Evolutionary conservation across 441 rosid species (phyloP).

Genomic region (Lepidium campestre): DNA sequence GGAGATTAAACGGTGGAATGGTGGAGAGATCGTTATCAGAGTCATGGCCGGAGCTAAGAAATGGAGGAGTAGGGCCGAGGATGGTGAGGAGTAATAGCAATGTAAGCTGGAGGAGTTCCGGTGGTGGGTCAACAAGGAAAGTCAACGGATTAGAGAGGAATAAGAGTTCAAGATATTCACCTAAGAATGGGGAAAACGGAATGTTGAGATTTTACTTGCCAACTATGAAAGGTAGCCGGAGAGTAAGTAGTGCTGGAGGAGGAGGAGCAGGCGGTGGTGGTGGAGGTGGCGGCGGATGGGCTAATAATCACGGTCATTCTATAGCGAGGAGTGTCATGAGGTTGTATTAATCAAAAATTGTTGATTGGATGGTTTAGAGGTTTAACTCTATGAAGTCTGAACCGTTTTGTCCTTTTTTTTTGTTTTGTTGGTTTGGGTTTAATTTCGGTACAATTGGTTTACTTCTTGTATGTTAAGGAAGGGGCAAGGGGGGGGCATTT

Average conservation of each 20-base stretch:
- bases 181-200: slow-evolving; percentile 74
- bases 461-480: slow-evolving; percentile 54
- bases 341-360: slow-evolving; percentile 57
- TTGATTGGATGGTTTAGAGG: slow-evolving; percentile 26
- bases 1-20: slow-evolving; percentile 55
- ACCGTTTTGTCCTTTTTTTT: slow-evolving; percentile 40
- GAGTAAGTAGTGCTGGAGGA: slow-evolving; percentile 17
- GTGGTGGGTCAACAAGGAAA: slow-evolving; percentile 52
- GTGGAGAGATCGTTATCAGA: slow-evolving; percentile 89
- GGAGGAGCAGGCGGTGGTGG: slow-evolving; percentile 31
- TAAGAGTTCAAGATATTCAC: slow-evolving; percentile 83
- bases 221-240: slow-evolving; percentile 46
- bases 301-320: slow-evolving; percentile 75
- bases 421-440: slow-evolving; percentile 46
- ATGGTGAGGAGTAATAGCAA: slow-evolving; percentile 92
- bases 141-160: slow-evolving; percentile 67
- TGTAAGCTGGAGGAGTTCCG: slow-evolving; percentile 85
- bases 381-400: slow-evolving; percentile 37
- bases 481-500: slow-evolving; percentile 44
- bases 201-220: slow-evolving; percentile 80
- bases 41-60: slow-evolving; percentile 87
- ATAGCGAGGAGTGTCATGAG: slow-evolving; percentile 83
- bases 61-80: slow-evolving; percentile 53
- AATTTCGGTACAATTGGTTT: slow-evolving; percentile 29
- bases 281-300: slow-evolving; percentile 33